Conservation (phyloP, 345 rosid species). For the Kernera saxatilis region DNA sequence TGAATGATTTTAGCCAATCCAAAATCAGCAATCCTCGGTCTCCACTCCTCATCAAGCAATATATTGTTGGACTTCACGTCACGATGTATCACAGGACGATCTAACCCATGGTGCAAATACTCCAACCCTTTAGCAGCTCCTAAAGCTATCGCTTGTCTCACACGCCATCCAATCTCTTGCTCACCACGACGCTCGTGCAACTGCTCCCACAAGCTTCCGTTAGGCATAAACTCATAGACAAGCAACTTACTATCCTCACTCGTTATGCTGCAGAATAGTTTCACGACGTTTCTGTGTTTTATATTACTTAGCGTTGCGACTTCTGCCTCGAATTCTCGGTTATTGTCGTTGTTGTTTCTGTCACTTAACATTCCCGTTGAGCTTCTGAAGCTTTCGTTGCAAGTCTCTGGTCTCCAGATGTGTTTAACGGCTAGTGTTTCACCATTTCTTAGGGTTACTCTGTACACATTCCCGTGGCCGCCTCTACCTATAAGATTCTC, state of each 20-base stretch:
- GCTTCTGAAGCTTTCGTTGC: constrained; percentile 32
- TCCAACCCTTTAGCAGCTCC: constrained; percentile 84
- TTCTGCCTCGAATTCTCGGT: constrained; percentile 57
- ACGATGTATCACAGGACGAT: constrained; percentile 67
- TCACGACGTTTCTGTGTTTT: constrained; percentile 87
- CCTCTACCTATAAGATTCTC: constrained; percentile 88
- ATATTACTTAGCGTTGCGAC: constrained; percentile 63
- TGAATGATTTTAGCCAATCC: constrained; percentile 76
- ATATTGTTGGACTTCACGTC: constrained; percentile 91
- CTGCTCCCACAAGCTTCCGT: constrained; percentile 87
- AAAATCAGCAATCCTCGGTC: constrained; percentile 81
- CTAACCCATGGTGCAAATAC: constrained; percentile 81
- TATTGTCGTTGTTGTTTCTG: constrained; percentile 32
- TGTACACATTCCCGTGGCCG: constrained; percentile 82
- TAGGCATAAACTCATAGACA: constrained; percentile 76
- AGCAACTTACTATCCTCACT: constrained; percentile 81
- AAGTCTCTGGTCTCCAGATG: constrained; percentile 38
- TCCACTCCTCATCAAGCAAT: constrained; percentile 74
- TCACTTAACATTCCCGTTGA: constrained; percentile 41
- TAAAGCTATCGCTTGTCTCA: constrained; percentile 59
- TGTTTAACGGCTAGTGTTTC: constrained; percentile 80
- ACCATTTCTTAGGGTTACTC: constrained; percentile 49
- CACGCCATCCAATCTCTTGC: constrained; percentile 56
- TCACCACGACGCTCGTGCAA: constrained; percentile 49
- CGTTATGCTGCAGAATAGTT: constrained; percentile 74